Evolutionary conservation across 2,329 filamentous ascomycete species (phyloP), one percentile per base, ranked within the genome.

Genomic region (Microdochium nivale): DNA sequence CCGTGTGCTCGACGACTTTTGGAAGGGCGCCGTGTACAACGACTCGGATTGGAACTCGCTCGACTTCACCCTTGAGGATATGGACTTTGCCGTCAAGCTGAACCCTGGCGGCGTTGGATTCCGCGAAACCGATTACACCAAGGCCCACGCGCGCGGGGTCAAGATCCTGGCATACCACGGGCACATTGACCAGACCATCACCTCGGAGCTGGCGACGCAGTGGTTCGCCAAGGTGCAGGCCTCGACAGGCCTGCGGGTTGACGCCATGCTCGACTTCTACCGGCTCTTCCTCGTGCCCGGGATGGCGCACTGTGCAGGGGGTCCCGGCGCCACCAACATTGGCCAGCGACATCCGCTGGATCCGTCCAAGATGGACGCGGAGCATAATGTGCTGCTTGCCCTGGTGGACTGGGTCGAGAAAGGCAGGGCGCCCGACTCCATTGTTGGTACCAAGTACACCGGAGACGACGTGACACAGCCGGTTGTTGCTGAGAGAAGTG

Each of bases 211-310:
- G 0, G 53, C 56, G 9, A 51, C 51, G 23, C 47, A 47, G 21
- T 55, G 52, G 32, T 59, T 52, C 49, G 47, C 25, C 24, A 48
- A 35, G n/a, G 54, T 56, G 16, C 55, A 56, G 37, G 54, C 50
- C 32, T 30, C 51, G 14, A 47, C 54, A 2, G 49, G 55, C 10
- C 40, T 58, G 16, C 37, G 50, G 4, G 19, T 53, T 2, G 37
- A 51, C 27, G 54, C 53, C 7, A 53, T 51, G 16, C 52, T 55
- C 13, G 67, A 69, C 51, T 59, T 64, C 50, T 69, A 69, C 58
- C 58, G 55, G 27, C 47, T 58, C 25, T 54, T 59, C 53, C 49
- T 58, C 50, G 19, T 56, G 1, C 57, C 57, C 2, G 55, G 57
- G 1, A 55, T 58, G 55, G 50, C 53, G 24, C 56, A 58, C 50